Percentiles rank a stretch among this genome's conserved stretches.
Evolutionary conservation across 495 filamentous ascomycete genomes (phyloP).

Genomic region (Rusavskia elegans): DNA sequence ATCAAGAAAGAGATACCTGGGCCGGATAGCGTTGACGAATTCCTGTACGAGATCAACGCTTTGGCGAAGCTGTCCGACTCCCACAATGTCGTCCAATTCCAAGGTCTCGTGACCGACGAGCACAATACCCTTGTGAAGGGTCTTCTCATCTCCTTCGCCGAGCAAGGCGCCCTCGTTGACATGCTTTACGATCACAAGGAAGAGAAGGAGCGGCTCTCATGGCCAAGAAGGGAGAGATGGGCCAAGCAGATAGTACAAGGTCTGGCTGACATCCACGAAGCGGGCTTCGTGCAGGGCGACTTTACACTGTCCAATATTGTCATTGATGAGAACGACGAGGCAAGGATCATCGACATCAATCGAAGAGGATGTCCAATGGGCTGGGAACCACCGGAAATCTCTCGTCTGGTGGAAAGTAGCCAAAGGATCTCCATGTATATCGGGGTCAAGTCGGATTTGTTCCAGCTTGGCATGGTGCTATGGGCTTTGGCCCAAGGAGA

Average conservation of each 20-base stretch:
- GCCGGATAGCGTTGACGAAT: constrained; percentile 91
- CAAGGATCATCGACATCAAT: constrained; percentile 98
- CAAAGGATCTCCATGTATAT: constrained; percentile 97
- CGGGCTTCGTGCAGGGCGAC: constrained; percentile 93
- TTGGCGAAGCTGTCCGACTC: constrained; percentile 60
- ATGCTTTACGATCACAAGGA: constrained; percentile 62
- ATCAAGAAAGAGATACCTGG: constrained; percentile 99
- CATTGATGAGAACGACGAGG: constrained; percentile 68
- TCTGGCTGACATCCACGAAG: constrained; percentile 83
- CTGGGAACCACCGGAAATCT: constrained; percentile 94
- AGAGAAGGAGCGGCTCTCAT: constrained; percentile 45
- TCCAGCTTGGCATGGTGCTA: constrained; percentile 90
- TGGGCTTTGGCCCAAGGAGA: constrained; percentile 80
- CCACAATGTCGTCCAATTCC: constrained; percentile 69
- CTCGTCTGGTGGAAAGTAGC: constrained; percentile 71
- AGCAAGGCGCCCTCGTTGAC: constrained; percentile 80
- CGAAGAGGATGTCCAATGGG: constrained; percentile 87
- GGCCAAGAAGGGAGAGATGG: constrained; percentile 73
- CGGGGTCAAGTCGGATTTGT: constrained; percentile 92
- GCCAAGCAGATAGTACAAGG: constrained; percentile 84
- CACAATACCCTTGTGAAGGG: constrained; percentile 63
- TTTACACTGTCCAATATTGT: constrained; percentile 97
- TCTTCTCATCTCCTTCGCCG: constrained; percentile 76
- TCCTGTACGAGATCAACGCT: constrained; percentile 95
- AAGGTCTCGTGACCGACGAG: constrained; percentile 81